A percentile compares a stretch with the other conserved stretches of the same genome.
phyloP scores from a whole-genome alignment of 208 protist species.

The Wallacemonas sp. region DNA sequence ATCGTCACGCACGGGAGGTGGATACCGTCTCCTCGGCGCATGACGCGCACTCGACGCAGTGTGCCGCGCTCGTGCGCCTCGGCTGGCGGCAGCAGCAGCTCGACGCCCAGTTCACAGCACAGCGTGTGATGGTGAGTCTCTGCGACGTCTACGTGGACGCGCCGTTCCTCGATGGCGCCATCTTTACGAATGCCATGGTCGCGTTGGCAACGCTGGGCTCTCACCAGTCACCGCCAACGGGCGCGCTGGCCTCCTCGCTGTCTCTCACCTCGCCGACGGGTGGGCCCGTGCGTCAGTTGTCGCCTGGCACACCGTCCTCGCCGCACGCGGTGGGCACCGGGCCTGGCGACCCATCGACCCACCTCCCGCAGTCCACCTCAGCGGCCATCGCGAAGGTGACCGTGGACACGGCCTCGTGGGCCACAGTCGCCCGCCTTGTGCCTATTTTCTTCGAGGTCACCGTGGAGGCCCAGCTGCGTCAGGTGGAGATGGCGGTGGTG shows the following conservation, averaged over 20 bases:
- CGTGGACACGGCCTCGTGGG: no score
- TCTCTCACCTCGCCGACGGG: no score
- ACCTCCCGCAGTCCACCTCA: no score
- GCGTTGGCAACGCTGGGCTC: no score
- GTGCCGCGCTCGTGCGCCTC: not conserved
- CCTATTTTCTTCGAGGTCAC: not conserved
- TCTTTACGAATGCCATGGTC: no score
- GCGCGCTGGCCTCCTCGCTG: no score
- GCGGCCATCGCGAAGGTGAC: no score
- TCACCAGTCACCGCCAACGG: no score
- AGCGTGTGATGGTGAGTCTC: slow-evolving; percentile 44
- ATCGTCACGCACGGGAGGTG: not conserved
- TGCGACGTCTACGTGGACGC: slow-evolving; percentile 59
- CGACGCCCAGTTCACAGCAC: slow-evolving; percentile 20
- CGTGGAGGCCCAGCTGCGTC: not conserved
- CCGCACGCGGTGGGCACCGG: no score
- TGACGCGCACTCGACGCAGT: not conserved
- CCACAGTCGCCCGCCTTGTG: not conserved
- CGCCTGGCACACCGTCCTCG: no score
- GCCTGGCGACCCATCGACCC: no score
- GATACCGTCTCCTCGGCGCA: not conserved
- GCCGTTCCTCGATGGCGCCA: slow-evolving; percentile 3
- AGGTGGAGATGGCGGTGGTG: not conserved
- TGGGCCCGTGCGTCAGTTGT: no score
- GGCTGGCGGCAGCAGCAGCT: slow-evolving; percentile 8